Conservation (phyloP, 2,329 filamentous ascomycete species). For the Chaetomium olivaceum region DNA sequence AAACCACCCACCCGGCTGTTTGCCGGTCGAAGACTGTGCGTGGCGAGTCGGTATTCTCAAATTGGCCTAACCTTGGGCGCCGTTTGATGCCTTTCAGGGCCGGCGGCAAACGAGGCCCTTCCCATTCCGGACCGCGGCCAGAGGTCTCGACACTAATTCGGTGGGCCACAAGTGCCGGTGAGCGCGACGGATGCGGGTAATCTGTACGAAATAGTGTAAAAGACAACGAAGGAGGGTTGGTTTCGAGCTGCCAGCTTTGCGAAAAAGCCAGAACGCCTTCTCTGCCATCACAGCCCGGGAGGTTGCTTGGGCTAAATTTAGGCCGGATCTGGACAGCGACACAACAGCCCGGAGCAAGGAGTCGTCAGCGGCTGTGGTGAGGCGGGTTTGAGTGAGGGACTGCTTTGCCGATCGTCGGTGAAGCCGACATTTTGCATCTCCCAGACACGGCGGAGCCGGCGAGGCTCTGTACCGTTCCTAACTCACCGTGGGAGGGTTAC, state of each 20-base stretch:
- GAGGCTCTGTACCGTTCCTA: slow-evolving; percentile 9
- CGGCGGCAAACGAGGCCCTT: neutral
- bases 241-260: neutral
- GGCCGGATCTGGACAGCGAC: slow-evolving; percentile 22
- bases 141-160: neutral
- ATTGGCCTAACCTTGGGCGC: slow-evolving; percentile 3
- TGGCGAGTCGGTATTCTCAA: slow-evolving; percentile 14
- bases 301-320: slow-evolving; percentile 34
- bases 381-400: neutral
- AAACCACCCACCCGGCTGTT: slow-evolving; percentile 11
- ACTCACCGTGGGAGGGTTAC: neutral
- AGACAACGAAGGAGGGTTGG: neutral
- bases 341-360: slow-evolving; percentile 18
- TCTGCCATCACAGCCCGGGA: slow-evolving; percentile 19
- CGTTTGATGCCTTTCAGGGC: slow-evolving; percentile 1
- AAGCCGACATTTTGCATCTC: slow-evolving; percentile 17
- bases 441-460: slow-evolving; percentile 20
- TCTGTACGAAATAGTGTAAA: neutral
- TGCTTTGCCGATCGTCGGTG: slow-evolving; percentile 29
- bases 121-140: neutral
- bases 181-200: neutral
- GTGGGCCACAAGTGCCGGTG: slow-evolving; percentile 3
- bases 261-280: slow-evolving; percentile 11
- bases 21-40: slow-evolving; percentile 25
- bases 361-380: slow-evolving; percentile 10